A percentile compares a stretch with the other conserved stretches of the same genome.
Evolutionary conservation across 108 stramenopile species (phyloP).

Genomic region (Cyclotella baltica): DNA sequence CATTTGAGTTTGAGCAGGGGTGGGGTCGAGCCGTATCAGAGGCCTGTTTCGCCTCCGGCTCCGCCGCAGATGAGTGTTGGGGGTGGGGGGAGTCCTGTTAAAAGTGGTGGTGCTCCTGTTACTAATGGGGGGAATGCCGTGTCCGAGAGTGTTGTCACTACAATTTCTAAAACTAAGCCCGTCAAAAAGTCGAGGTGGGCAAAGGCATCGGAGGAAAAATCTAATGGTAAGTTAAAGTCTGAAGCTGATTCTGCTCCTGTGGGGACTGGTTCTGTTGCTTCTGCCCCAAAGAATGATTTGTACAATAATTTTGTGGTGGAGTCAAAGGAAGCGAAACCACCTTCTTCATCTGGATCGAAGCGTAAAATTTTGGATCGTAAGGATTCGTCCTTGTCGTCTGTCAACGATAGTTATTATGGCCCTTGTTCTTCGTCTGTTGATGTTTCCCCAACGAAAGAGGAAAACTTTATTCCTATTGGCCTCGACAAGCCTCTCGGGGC

Average conservation of each 20-base stretch:
- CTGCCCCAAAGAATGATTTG: constrained; percentile 7
- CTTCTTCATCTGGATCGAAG: constrained; percentile 28
- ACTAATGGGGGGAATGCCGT: constrained; percentile 35
- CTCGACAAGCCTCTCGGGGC: constrained; percentile 30
- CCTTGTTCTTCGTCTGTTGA: constrained; percentile 17
- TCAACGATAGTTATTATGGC: constrained; percentile 48
- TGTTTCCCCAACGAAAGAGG: constrained; percentile 14
- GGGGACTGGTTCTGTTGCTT: background rate
- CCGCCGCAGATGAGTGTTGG: constrained; percentile 57
- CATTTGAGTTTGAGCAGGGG: constrained; percentile 47
- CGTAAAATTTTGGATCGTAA: constrained; percentile 26
- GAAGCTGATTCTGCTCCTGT: constrained; percentile 4
- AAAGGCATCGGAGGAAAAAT: background rate
- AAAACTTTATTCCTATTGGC: constrained; percentile 32
- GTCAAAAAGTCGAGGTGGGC: constrained; percentile 33
- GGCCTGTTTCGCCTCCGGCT: constrained; percentile 56
- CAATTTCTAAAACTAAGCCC: background rate
- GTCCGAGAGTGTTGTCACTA: no score
- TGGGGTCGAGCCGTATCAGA: constrained; percentile 47
- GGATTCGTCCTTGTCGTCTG: constrained; percentile 25
- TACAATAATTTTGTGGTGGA: constrained; percentile 48
- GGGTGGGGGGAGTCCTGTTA: background rate
- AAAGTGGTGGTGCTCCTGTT: constrained; percentile 9
- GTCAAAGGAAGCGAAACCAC: background rate
- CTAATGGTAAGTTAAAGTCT: constrained; percentile 14